These are phyloP conservation scores for Ramaria sp. DNA, from an alignment of 768 basidiomycete species.

Conservation along the genomic window DNA sequence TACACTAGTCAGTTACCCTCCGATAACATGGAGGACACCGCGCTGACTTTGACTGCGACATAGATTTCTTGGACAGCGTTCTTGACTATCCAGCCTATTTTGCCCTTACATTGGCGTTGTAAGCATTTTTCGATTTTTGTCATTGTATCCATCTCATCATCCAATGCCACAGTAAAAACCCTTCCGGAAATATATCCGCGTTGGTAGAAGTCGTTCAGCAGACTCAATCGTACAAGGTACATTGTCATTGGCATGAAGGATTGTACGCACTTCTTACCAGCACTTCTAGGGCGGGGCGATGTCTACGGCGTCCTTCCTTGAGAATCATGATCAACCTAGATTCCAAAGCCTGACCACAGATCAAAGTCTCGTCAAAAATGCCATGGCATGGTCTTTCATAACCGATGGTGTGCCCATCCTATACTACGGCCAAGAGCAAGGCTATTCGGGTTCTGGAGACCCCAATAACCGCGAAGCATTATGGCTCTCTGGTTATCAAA, in stretches of 20 bases:
- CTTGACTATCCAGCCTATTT: slow-evolving; percentile 43
- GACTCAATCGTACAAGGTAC: slow-evolving; percentile 27
- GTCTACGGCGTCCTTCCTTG: slow-evolving; percentile 37
- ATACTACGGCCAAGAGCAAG: slow-evolving; percentile 47
- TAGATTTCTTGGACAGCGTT: slow-evolving; percentile 34
- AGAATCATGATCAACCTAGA: slow-evolving; percentile 46
- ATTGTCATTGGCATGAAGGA: too few relatives aligned
- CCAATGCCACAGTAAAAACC: not conserved
- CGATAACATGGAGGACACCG: too few relatives aligned
- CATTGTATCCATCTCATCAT: not conserved
- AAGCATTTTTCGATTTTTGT: slow-evolving; percentile 11
- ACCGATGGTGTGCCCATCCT: slow-evolving; percentile 40
- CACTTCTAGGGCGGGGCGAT: slow-evolving; percentile 23
- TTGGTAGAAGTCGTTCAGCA: slow-evolving; percentile 19
- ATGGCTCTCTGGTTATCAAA: slow-evolving; percentile 48
- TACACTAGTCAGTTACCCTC: slow-evolving; percentile 29
- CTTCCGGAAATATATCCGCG: slow-evolving; percentile 23
- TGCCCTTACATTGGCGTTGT: slow-evolving; percentile 31
- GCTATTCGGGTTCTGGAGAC: slow-evolving; percentile 31
- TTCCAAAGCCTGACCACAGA: slow-evolving; percentile 34
- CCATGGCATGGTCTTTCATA: slow-evolving; percentile 39
- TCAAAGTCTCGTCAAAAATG: slow-evolving; percentile 34
- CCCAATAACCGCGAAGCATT: slow-evolving; percentile 48
- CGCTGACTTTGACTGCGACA: not conserved
- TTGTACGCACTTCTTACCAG: not conserved